phyloP scores from a whole-genome alignment of 2,329 filamentous ascomycete species.

The Fusarium xylarioides region DNA sequence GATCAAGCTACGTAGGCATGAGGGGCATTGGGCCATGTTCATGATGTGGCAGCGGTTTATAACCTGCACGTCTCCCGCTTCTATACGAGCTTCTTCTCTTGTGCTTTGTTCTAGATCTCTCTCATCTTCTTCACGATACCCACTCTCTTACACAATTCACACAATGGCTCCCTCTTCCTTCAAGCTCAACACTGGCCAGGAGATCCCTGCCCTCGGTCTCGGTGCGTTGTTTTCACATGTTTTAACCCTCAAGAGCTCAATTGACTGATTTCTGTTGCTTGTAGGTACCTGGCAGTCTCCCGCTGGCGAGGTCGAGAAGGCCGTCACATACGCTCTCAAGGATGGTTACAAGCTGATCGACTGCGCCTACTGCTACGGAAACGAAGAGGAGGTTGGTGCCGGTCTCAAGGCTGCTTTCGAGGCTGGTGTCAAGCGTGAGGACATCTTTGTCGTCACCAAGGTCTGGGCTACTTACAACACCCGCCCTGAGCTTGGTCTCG shows the following conservation, averaged over 20 bases:
- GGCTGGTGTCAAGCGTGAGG: conserved; percentile 76
- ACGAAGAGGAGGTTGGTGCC: conserved; percentile 84
- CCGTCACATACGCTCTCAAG: conserved; percentile 67
- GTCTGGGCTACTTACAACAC: conserved; percentile 84
- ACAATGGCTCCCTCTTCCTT: conserved; percentile 65
- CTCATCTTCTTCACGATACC: conserved; percentile 1
- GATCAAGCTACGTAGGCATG: conserved; percentile 3
- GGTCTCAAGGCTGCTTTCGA: conserved; percentile 78
- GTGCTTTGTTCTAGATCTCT: conserved; percentile 14
- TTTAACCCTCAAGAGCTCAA: neutral
- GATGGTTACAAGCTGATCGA: conserved; percentile 71
- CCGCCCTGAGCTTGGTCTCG: conserved; percentile 72
- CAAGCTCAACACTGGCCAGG: conserved; percentile 70
- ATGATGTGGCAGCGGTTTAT: conserved; percentile 35
- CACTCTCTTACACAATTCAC: conserved; percentile 9
- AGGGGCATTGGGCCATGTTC: conserved; percentile 13
- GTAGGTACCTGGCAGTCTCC: conserved; percentile 72
- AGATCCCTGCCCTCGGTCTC: conserved; percentile 71
- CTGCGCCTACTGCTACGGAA: conserved; percentile 79
- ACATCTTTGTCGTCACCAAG: conserved; percentile 87
- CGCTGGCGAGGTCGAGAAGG: conserved; percentile 65
- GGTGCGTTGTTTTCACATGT: conserved; percentile 53
- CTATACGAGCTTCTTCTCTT: neutral
- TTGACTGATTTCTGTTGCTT: conserved; percentile 7
- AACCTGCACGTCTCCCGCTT: conserved; percentile 25